Conservation (phyloP, 352 stramenopile species). For the Phytophthora capsici region DNA sequence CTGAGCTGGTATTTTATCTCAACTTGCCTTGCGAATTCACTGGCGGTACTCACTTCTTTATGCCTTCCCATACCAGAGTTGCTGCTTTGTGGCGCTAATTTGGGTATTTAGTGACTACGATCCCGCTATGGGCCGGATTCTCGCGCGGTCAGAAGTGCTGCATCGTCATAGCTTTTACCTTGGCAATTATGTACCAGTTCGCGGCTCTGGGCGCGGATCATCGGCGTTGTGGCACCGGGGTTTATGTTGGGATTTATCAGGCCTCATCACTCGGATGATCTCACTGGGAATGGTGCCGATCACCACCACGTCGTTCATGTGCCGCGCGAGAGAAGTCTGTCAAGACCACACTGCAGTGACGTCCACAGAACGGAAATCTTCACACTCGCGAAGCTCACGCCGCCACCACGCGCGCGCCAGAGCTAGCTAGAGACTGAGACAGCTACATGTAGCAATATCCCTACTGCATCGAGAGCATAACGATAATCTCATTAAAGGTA, state of each 20-base stretch:
- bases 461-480: neutral
- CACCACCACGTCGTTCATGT: constrained; percentile 72
- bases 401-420: constrained; percentile 42
- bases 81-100: constrained; percentile 68
- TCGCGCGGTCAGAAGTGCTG: constrained; percentile 64
- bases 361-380: constrained; percentile 17
- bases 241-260: constrained; percentile 65
- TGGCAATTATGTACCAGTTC: constrained; percentile 56
- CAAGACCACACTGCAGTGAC: constrained; percentile 23
- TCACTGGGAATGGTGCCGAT: constrained; percentile 78
- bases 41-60: neutral
- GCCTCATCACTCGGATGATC: constrained; percentile 72
- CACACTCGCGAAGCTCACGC: constrained; percentile 28
- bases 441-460: neutral
- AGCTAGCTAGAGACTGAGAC: constrained; percentile 26
- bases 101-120: constrained; percentile 62
- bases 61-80: constrained; percentile 40
- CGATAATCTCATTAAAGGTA: constrained; percentile 28
- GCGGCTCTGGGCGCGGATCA: constrained; percentile 50
- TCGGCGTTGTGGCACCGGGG: constrained; percentile 46
- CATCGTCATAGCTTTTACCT: constrained; percentile 48
- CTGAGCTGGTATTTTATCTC: constrained; percentile 39
- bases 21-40: neutral
- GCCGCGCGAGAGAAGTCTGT: constrained; percentile 41
- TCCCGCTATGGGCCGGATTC: constrained; percentile 62